A percentile compares a stretch with the other conserved stretches of the same genome.
Conservation (phyloP, 345 rosid species). For the Gossypium stocksii region DNA sequence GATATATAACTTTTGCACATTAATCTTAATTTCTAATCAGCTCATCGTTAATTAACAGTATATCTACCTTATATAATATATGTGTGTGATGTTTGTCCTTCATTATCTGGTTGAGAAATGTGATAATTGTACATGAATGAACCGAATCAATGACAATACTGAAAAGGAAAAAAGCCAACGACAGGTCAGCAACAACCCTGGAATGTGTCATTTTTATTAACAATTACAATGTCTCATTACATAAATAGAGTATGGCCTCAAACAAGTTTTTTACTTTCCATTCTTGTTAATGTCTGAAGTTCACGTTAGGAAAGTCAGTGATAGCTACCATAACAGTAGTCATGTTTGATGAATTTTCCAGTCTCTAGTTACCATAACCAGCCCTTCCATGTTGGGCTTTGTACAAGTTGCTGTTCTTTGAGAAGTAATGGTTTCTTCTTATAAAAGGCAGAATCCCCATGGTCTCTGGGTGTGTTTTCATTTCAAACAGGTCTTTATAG, state of each 20-base stretch:
- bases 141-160: background rate
- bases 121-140: background rate
- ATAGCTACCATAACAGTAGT: background rate
- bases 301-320: background rate
- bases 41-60: too few species aligned
- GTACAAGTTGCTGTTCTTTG: background rate
- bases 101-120: background rate
- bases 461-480: background rate
- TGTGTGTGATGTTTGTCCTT: background rate
- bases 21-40: too few species aligned
- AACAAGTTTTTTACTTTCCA: background rate
- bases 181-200: background rate
- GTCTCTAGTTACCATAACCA: background rate
- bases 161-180: background rate
- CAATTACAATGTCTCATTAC: background rate
- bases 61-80: too few species aligned
- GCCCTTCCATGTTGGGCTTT: background rate
- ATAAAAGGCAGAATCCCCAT: background rate
- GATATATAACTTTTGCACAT: too few species aligned
- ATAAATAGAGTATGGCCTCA: background rate
- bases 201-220: background rate
- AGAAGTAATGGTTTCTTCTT: background rate
- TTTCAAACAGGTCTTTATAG: background rate
- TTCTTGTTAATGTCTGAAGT: background rate
- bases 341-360: background rate